Evolutionary conservation across 352 stramenopile genomes (phyloP), one percentile per base, ranked within the genome.

Genomic region (Phytophthora pluvialis): DNA sequence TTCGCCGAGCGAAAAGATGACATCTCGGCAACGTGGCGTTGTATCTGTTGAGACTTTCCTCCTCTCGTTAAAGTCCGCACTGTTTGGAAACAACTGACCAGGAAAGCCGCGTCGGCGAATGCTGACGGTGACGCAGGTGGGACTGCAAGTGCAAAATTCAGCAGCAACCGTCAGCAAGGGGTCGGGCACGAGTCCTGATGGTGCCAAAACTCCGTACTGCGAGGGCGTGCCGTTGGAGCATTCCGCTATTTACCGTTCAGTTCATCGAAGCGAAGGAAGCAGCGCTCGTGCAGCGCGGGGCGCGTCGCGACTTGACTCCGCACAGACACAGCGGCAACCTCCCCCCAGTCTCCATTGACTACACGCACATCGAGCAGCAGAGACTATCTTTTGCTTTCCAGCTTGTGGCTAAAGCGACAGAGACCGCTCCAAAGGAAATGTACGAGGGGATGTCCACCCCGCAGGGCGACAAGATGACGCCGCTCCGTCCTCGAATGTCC

Each of bases 391-490:
- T 35, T 15, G 31, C 3, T 50, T 49, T 29, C 15, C 44, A 36
- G 21, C 38, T 52, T 59, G 53, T 54, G 40, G 32, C 35, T 57
- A 65, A 65, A 62, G 58, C 48, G 58, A 65, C 38, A 65, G 57
- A 36, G 57, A 10, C 36, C 0, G 11, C 28, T 51, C 47, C 42
- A 25, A 42, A 12, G 15, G 29, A 35, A 61, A 79, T 79, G 72
- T 79, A 79, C 50, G 63, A 74, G 29, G 58, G 50, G 18, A 71
- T 79, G 53, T 70, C 60, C 40, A 77, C 72, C 10, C 72, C 72
- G 4, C 64, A 48, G 18, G 33, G 10, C 8, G 70, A 75, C 58
- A 73, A 70, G 46, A 38, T 58, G 53, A 48, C 31, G 36, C n/a
- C 45, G 3, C 42, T 68, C 26, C 46, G 49, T 51, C 55, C 60